phyloP scores from a whole-genome alignment of 495 filamentous ascomycete species.

The Penicillium cataractarum region DNA sequence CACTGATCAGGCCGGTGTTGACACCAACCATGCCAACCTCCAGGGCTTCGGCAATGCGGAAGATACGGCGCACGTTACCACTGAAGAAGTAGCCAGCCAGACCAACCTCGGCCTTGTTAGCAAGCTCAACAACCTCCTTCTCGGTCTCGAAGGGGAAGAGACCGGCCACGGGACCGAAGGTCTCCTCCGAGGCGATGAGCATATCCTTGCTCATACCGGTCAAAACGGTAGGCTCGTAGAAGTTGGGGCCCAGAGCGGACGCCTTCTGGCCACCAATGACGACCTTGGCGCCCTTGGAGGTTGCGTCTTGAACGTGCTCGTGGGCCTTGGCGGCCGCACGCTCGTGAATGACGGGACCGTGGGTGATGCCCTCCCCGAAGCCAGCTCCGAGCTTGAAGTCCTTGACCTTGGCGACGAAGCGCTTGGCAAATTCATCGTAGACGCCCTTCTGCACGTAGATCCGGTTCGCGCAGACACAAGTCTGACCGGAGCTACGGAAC shows the following conservation, averaged over 20 bases:
- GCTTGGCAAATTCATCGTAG: constrained; percentile 73
- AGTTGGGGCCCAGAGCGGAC: constrained; percentile 69
- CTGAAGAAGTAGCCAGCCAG: constrained; percentile 89
- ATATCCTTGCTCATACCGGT: constrained; percentile 81
- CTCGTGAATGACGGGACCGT: constrained; percentile 82
- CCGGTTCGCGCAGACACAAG: constrained; percentile 88
- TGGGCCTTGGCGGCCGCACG: constrained; percentile 76
- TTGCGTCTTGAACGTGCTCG: constrained; percentile 75
- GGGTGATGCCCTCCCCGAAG: constrained; percentile 69
- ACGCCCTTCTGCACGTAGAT: constrained; percentile 81
- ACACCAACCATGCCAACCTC: constrained; percentile 91
- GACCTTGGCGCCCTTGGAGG: constrained; percentile 72
- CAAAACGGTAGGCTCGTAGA: constrained; percentile 81
- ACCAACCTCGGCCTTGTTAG: constrained; percentile 76
- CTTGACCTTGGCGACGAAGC: constrained; percentile 74
- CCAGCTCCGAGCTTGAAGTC: constrained; percentile 78
- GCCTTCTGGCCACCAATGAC: constrained; percentile 70
- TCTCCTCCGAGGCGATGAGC: constrained; percentile 78
- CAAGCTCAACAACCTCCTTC: constrained; percentile 79
- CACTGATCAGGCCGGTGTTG: constrained; percentile 82
- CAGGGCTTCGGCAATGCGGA: constrained; percentile 79
- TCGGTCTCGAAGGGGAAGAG: constrained; percentile 83
- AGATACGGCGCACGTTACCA: constrained; percentile 69
- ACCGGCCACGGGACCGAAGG: constrained; percentile 84
- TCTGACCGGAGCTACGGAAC: constrained; percentile 87